Base-by-base conservation (phyloP, 805 yeast species). In the Candida sonorensis region DNA sequence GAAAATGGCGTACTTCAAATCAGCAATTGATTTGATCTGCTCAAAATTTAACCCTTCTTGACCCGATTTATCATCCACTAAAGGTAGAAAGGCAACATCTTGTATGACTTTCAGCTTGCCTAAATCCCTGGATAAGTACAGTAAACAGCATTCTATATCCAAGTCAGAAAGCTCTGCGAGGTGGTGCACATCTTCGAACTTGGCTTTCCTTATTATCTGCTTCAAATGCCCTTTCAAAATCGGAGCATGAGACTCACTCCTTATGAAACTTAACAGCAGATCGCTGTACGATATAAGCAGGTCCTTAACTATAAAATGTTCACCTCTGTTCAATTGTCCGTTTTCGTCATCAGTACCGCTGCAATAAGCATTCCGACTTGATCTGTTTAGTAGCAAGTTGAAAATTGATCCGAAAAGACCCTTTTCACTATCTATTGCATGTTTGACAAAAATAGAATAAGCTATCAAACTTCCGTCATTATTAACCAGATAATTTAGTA, bases 1-100 rank as follows among this genome's bases (percentile, higher is more conserved):
- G 33, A 42, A 47, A 7, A 55, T 51, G 9, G 57, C 32, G 27
- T 40, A 53, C 18, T 50, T 53, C 27, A 55, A 35, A n/a, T 46
- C 46, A 7, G 57, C 52, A 15, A 52, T 43, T 7, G 55, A 35
- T 26, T 40, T 30, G 7, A 47, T 26, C 13, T 46, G 49, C 18
- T 39, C 50, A 4, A 20, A 16, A 8, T 34, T 36, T n/a, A n/a
- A n/a, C n/a, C n/a, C n/a, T n/a, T n/a, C n/a, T n/a, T n/a, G n/a
- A n/a, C n/a, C n/a, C n/a, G n/a, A n/a, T n/a, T n/a, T n/a, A n/a
- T n/a, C n/a, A n/a, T n/a, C n/a, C n/a, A n/a, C n/a, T n/a, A n/a
- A n/a, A n/a, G n/a, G n/a, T n/a, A n/a, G n/a, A n/a, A n/a, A n/a
- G n/a, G n/a, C n/a, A n/a, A n/a, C n/a, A n/a, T n/a, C n/a, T n/a